Percentiles rank a stretch among this genome's conserved stretches.
Evolutionary conservation across 805 yeast species (phyloP).

Genomic region (Wickerhamomyces rabaulensis): DNA sequence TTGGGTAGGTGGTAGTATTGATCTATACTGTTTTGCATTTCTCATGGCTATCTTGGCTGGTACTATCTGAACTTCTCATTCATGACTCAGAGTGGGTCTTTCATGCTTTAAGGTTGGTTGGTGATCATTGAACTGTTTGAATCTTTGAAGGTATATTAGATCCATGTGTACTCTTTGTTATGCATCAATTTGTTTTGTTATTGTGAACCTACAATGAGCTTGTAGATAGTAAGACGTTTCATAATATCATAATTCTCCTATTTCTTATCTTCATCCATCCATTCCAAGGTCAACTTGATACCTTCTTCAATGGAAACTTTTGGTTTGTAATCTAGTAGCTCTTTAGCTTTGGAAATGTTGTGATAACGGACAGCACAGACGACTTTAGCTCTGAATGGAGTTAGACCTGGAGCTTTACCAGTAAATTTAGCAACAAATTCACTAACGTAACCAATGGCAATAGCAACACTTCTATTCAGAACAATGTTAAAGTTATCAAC

Average conservation of each 20-base stretch:
- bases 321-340: conserved; percentile 73
- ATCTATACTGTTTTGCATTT: background rate
- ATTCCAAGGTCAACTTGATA: conserved; percentile 69
- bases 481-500: conserved; percentile 65
- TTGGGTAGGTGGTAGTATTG: background rate
- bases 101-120: too few relatives aligned
- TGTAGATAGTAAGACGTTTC: background rate
- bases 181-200: background rate
- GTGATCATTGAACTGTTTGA: too few relatives aligned
- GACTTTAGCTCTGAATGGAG: conserved; percentile 90
- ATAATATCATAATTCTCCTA: background rate
- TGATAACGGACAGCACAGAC: conserved; percentile 94
- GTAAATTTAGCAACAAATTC: conserved; percentile 62
- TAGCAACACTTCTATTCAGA: conserved; percentile 69
- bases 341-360: conserved; percentile 83
- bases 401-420: conserved; percentile 87
- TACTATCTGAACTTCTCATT: too few relatives aligned
- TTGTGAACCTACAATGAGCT: background rate
- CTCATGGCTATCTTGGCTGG: background rate
- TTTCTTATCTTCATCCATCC: conserved; percentile 71
- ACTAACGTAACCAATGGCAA: conserved; percentile 76
- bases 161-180: background rate
- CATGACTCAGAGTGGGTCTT: too few relatives aligned
- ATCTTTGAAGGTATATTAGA: too few relatives aligned
- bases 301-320: conserved; percentile 75